Conservation (phyloP, 768 basidiomycete species). For the Tricholoma saponaceum region DNA sequence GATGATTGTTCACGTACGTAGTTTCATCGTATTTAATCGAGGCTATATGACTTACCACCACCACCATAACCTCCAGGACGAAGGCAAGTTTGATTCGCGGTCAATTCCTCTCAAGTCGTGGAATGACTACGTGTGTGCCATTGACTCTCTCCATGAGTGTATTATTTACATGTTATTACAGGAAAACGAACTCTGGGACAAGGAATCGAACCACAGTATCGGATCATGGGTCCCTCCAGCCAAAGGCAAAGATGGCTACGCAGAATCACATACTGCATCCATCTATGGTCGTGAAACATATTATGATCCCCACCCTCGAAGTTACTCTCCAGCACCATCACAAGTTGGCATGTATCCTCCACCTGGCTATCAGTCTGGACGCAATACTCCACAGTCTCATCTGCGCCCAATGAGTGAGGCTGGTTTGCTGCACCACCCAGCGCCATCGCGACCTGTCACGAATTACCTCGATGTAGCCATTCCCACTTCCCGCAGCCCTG, state of each 20-base stretch:
- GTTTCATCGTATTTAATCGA: not conserved
- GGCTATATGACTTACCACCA: conserved; percentile 9
- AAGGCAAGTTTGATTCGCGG: conserved; percentile 94
- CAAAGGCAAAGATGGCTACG: conserved; percentile 67
- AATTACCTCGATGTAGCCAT: conserved; percentile 76
- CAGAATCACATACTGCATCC: conserved; percentile 74
- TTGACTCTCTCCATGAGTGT: not conserved
- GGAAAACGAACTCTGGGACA: conserved; percentile 98
- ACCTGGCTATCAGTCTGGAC: conserved; percentile 73
- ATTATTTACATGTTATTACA: conserved; percentile 20
- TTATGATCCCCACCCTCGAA: conserved; percentile 76
- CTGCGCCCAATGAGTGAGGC: conserved; percentile 26
- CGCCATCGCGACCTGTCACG: conserved; percentile 67
- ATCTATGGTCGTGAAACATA: conserved; percentile 85
- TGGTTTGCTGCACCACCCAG: conserved; percentile 49
- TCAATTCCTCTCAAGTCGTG: conserved; percentile 94
- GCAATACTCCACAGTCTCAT: conserved; percentile 63
- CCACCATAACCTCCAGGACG: conserved; percentile 56
- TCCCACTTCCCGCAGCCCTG: conserved; percentile 49
- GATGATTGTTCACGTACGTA: conserved; percentile 84
- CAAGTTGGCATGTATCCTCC: conserved; percentile 58
- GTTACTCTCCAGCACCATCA: conserved; percentile 72
- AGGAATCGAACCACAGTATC: conserved; percentile 93
- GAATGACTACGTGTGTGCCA: conserved; percentile 78
- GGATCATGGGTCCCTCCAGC: conserved; percentile 87